These are phyloP conservation scores for Litchi chinensis DNA, from an alignment of 345 rosid species.

Conservation along the genomic window DNA sequence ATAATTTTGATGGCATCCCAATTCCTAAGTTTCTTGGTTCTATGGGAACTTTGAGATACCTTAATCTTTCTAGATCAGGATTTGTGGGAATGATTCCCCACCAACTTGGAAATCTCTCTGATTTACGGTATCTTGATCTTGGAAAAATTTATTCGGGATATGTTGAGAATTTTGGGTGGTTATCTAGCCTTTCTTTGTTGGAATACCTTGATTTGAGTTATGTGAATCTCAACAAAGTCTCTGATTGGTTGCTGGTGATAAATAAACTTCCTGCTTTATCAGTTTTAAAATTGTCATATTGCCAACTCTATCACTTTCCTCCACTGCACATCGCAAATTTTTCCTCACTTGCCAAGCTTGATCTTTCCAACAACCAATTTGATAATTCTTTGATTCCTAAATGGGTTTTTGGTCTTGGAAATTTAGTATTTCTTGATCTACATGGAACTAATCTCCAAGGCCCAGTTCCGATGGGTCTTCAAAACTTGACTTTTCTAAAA, in stretches of 20 bases:
- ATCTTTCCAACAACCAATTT: not conserved
- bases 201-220: not conserved
- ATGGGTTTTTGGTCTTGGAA: not conserved
- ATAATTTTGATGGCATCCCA: no score
- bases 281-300: not conserved
- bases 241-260: not conserved
- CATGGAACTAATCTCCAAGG: not conserved
- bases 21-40: no score
- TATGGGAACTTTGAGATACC: no score
- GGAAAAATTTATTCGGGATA: not conserved
- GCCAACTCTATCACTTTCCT: not conserved
- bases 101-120: slow-evolving; percentile 13
- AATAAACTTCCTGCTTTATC: not conserved
- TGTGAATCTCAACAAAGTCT: not conserved
- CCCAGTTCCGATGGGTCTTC: no score
- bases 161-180: not conserved
- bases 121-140: slow-evolving; percentile 13
- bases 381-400: not conserved
- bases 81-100: slow-evolving; percentile 15
- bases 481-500: no score
- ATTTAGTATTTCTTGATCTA: not conserved
- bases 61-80: no score
- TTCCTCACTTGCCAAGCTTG: slow-evolving; percentile 9
- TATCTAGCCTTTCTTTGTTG: not conserved
- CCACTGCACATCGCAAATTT: not conserved